Conservation (phyloP, 108 stramenopile species). For the Nitzschia inconspicua region DNA sequence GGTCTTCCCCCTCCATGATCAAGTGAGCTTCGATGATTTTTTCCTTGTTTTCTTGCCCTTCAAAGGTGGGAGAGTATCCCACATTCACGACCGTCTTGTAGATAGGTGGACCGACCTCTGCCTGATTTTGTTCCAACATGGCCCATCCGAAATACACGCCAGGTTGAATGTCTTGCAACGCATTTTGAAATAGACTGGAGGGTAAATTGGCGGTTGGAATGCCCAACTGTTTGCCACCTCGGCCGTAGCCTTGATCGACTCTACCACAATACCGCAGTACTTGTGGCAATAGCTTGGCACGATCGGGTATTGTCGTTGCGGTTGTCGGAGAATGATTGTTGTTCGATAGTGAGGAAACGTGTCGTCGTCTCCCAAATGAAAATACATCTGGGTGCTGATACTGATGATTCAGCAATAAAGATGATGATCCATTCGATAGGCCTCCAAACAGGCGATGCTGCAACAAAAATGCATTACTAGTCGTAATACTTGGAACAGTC, state of each 20-base stretch:
- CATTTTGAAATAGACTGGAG: constrained; percentile 69
- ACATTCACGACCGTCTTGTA: constrained; percentile 88
- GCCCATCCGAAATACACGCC: constrained; percentile 91
- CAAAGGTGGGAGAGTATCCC: constrained; percentile 89
- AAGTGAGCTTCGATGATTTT: constrained; percentile 91
- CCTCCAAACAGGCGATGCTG: no score
- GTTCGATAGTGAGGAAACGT: no score
- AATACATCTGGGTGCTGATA: no score
- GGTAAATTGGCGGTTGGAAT: constrained; percentile 91
- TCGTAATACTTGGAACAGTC: no score
- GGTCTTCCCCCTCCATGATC: constrained; percentile 33
- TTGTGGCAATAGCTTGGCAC: constrained; percentile 11
- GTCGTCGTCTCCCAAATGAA: no score
- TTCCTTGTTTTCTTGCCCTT: constrained; percentile 80
- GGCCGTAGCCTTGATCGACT: constrained; percentile 79
- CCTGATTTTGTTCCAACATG: constrained; percentile 39
- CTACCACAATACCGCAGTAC: constrained; percentile 54
- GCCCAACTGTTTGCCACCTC: constrained; percentile 87
- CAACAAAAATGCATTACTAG: no score
- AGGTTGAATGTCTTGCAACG: constrained; percentile 49
- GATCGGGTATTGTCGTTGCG: neutral
- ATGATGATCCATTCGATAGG: no score
- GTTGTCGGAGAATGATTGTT: neutral
- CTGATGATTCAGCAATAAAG: no score
- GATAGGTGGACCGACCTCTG: neutral